Conservation (phyloP, 2,329 filamentous ascomycete genomes). For the Botryosphaeria dothidea region DNA sequence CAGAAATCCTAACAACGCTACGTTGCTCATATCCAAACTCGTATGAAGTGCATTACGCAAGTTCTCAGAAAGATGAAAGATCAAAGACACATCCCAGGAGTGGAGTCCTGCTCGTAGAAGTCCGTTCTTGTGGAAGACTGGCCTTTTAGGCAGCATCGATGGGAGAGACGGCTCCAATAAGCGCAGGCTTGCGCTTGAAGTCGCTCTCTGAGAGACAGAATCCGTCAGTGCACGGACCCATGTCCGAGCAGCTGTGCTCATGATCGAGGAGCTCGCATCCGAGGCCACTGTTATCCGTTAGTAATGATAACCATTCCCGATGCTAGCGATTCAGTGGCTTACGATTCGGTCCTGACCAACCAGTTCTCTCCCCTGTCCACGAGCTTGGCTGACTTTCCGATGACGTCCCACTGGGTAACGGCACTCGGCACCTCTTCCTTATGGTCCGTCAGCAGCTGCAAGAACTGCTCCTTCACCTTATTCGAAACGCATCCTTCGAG, state of each 20-base stretch:
- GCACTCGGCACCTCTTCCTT: neutral
- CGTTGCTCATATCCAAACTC: neutral
- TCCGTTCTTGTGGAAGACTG: too few relatives aligned
- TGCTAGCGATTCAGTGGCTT: neutral
- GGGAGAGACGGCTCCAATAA: neutral
- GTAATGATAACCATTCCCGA: neutral
- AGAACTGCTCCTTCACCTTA: neutral
- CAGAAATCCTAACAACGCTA: neutral
- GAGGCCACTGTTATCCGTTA: neutral
- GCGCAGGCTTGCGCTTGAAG: neutral
- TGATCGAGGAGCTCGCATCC: slow-evolving; percentile 15
- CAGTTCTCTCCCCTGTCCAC: slow-evolving; percentile 6
- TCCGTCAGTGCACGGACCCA: slow-evolving; percentile 15
- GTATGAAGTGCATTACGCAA: neutral
- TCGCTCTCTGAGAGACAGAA: slow-evolving; percentile 15
- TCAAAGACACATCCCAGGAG: neutral
- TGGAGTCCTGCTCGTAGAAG: neutral
- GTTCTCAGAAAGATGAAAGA: neutral
- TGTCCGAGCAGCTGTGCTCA: neutral
- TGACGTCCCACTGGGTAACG: slow-evolving; percentile 13
- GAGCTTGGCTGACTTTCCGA: slow-evolving; percentile 1
- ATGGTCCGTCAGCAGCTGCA: slow-evolving; percentile 10
- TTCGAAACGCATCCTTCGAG: slow-evolving; percentile 11
- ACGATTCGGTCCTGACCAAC: slow-evolving; percentile 10
- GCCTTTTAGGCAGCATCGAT: too few relatives aligned